phyloP scores from a whole-genome alignment of 805 yeast species.

The Starmerella cellae region DNA sequence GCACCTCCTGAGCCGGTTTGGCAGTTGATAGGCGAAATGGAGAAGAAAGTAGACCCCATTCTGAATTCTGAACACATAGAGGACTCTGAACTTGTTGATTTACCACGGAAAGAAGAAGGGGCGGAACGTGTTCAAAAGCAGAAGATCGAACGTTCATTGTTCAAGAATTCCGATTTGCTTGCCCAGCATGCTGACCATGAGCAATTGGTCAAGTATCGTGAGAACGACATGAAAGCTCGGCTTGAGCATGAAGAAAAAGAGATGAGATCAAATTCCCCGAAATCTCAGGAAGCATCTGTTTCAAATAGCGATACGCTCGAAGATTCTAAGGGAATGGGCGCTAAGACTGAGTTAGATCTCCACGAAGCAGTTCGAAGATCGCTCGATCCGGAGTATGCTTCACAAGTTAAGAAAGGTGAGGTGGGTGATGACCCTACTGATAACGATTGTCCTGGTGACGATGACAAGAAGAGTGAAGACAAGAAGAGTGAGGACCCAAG shows the following conservation, averaged over 20 bases:
- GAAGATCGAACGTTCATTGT: not conserved
- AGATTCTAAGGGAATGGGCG: not conserved
- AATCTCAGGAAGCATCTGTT: not conserved
- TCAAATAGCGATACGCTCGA: not conserved
- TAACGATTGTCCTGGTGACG: not conserved
- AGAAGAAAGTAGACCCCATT: not conserved
- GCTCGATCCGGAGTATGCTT: not conserved
- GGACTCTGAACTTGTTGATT: not conserved
- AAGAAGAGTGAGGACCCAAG: not conserved
- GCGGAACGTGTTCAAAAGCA: not conserved
- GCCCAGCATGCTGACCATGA: not conserved
- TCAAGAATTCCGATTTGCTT: not conserved
- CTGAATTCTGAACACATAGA: not conserved
- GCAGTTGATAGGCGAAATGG: not conserved
- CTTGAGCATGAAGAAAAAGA: not conserved
- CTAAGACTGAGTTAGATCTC: slow-evolving; percentile 8
- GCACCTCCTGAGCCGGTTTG: slow-evolving; percentile 15
- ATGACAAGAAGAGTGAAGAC: not conserved
- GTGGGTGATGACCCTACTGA: not conserved
- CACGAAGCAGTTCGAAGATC: slow-evolving; percentile 7
- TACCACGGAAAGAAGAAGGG: not conserved
- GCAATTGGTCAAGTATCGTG: not conserved
- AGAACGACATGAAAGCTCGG: not conserved
- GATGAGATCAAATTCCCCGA: not conserved
- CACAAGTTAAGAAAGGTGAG: not conserved